Conservation (phyloP, 1,139 yeast genomes). For the Torulaspora pretoriensis region DNA sequence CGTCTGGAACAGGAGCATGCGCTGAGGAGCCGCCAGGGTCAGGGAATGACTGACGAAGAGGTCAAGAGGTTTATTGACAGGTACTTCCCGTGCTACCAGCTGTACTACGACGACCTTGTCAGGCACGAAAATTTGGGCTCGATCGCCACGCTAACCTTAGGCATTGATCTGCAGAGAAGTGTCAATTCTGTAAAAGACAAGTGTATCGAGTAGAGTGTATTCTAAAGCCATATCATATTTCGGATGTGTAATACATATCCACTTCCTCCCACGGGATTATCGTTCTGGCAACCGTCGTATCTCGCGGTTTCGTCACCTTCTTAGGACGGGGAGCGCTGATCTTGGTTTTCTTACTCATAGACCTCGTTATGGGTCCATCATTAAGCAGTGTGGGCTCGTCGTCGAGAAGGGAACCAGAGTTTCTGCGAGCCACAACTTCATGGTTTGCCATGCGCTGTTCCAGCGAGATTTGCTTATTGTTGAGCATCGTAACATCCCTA, state of each 20-base stretch:
- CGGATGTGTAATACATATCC: slow-evolving; percentile 13
- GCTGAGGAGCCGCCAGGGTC: slow-evolving; percentile 50
- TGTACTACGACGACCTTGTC: slow-evolving; percentile 53
- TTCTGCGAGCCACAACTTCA: background rate
- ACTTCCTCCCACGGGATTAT: slow-evolving; percentile 33
- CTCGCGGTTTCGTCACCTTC: slow-evolving; percentile 10
- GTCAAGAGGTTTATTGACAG: slow-evolving; percentile 68
- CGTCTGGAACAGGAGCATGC: slow-evolving; percentile 79
- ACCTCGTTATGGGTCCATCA: slow-evolving; percentile 9
- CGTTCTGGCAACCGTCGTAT: slow-evolving; percentile 18
- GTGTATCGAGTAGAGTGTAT: slow-evolving; percentile 11
- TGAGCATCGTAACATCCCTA: slow-evolving; percentile 14
- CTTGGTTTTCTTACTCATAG: slow-evolving; percentile 8
- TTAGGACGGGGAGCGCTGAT: background rate
- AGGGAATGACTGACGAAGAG: slow-evolving; percentile 74
- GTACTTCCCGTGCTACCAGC: slow-evolving; percentile 79
- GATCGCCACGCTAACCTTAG: slow-evolving; percentile 30
- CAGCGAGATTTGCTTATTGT: slow-evolving; percentile 15
- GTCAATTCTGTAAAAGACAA: slow-evolving; percentile 15
- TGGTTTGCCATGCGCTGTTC: slow-evolving; percentile 15
- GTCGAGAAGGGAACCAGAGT: background rate
- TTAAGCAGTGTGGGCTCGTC: slow-evolving; percentile 15
- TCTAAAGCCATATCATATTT: slow-evolving; percentile 6
- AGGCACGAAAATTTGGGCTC: slow-evolving; percentile 28
- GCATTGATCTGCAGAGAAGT: slow-evolving; percentile 24